Base-by-base conservation (phyloP, 225 moss, liverwort and hornwort species). In the Polytrichum commune region DNA sequence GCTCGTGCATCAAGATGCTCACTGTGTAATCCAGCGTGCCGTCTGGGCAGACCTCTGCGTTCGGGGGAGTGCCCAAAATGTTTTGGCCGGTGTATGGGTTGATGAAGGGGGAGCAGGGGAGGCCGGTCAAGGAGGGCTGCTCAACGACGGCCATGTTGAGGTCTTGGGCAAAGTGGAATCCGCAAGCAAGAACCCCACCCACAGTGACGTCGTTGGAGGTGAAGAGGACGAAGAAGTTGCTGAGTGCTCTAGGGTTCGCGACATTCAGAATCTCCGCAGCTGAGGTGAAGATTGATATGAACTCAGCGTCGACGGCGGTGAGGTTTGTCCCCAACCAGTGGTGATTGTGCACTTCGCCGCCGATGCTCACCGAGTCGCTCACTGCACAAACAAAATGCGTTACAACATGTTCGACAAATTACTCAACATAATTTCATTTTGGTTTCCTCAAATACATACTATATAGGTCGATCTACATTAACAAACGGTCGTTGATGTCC, bases 301-400 rank as follows among this genome's bases (percentile, higher is more conserved):
- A 35, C 2, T 35, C 2, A 1, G n/a, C 5, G 65, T 64, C 10
- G 57, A 55, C 7, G 9, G 35, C 35, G 2, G 35, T 35, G 35
- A 35, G 0, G 35, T 54, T 74, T 5, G 5, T 63, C 9, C 69
- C 69, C 19, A 54, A 63, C 20, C 27, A 62, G 62, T 75, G 69
- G 22, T 30, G 18, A 27, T 75, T 54, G 18, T 60, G 18, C 27
- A 32, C 27, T 62, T 75, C 75, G 20, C 69, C 75, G 24, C 28
- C 63, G 29, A 75, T 75, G 25, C 28, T 61, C 55, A 75, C 53
- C 10, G 53, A 67, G 25, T 53, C 63, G 62, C 38, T 75, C 62
- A 75, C 75, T 35, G 8, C 35, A 35, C 35, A 29, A 29, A 29
- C 29, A 29, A 5, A 5, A 29, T 29, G 29, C 29, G 29, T 29